Conservation (phyloP, 1,284 basidiomycete species). For the Cryptococcus sp. region DNA sequence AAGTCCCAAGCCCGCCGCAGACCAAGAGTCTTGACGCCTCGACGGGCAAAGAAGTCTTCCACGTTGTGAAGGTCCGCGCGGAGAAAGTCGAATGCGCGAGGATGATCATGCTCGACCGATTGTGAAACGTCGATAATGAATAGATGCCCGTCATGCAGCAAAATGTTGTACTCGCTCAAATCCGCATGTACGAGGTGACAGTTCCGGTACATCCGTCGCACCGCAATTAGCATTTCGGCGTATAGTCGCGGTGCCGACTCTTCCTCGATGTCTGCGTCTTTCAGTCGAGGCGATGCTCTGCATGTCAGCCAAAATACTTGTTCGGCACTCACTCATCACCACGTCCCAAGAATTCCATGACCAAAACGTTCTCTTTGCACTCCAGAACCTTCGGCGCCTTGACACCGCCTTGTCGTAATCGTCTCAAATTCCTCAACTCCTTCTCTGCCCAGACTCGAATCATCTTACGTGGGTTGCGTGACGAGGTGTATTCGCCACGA, state of each 20-base stretch:
- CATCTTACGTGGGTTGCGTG: conserved; percentile 95
- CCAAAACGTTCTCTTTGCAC: conserved; percentile 93
- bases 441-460: conserved; percentile 99
- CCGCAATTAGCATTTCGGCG: conserved; percentile 72
- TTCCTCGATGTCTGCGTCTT: conserved; percentile 69
- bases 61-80: conserved; percentile 89
- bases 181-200: conserved; percentile 98
- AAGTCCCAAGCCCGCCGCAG: conserved; percentile 85
- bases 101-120: conserved; percentile 98
- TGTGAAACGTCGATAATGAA: conserved; percentile 99
- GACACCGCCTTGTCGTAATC: conserved; percentile 78
- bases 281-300: conserved; percentile 86
- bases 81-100: conserved; percentile 92
- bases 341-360: conserved; percentile 90
- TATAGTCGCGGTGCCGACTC: conserved; percentile 64
- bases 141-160: conserved; percentile 68
- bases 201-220: conserved; percentile 82
- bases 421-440: conserved; percentile 92
- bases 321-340: conserved; percentile 55
- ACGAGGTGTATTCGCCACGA: conserved; percentile 82
- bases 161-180: conserved; percentile 96
- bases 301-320: conserved; percentile 7
- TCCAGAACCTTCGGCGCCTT: conserved; percentile 86
- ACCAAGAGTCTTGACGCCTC: conserved; percentile 70
- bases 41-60: conserved; percentile 84